A percentile compares a stretch with the other conserved stretches of the same genome.
phyloP scores from a whole-genome alignment of 2,329 filamentous ascomycete genomes.

The Trichophyton benhamiae region DNA sequence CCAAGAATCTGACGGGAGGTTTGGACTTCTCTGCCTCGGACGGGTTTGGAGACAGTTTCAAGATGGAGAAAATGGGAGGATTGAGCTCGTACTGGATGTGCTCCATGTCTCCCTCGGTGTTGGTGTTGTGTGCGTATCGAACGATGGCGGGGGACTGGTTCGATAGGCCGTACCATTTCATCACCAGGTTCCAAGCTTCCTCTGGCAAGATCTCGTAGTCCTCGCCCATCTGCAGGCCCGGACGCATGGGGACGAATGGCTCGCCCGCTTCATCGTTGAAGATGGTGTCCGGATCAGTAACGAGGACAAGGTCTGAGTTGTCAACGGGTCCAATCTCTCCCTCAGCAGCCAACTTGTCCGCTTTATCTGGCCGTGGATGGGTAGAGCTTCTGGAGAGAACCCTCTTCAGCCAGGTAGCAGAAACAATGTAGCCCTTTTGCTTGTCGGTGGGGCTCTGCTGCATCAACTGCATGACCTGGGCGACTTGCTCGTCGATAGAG shows the following conservation, averaged over 20 bases:
- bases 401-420: constrained; percentile 62
- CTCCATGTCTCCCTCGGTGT: constrained; percentile 43
- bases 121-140: constrained; percentile 65
- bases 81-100: constrained; percentile 74
- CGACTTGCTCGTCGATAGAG: constrained; percentile 58
- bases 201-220: constrained; percentile 67
- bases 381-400: constrained; percentile 55
- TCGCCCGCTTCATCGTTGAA: constrained; percentile 37
- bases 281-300: constrained; percentile 33
- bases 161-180: constrained; percentile 69
- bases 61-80: constrained; percentile 72
- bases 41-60: constrained; percentile 57
- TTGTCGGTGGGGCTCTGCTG: constrained; percentile 51
- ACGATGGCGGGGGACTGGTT: constrained; percentile 58
- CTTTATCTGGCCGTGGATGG: constrained; percentile 43
- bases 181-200: constrained; percentile 68
- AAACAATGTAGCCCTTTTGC: constrained; percentile 66
- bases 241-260: constrained; percentile 59
- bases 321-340: constrained; percentile 68
- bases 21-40: constrained; percentile 48
- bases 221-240: constrained; percentile 50
- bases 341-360: constrained; percentile 47
- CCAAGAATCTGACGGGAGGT: constrained; percentile 53
- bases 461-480: constrained; percentile 52
- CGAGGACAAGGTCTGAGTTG: constrained; percentile 68